phyloP scores from a whole-genome alignment of 495 filamentous ascomycete species.

The Xylaria castorea region DNA sequence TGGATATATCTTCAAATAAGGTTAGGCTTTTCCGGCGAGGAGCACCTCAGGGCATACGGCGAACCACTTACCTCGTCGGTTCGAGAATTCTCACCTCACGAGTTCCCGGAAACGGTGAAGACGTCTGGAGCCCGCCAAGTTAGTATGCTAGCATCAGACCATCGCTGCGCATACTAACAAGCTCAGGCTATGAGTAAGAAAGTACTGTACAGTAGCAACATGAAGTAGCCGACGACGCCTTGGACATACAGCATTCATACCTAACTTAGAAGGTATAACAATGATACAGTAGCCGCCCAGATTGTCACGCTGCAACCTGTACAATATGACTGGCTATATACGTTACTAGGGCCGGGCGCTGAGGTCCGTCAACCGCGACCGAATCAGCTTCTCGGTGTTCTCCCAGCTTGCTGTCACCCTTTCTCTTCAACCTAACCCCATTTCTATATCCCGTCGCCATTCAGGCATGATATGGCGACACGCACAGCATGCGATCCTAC shows the following conservation, averaged over 20 bases:
- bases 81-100: constrained; percentile 2
- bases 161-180: constrained; percentile 2
- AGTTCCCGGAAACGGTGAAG: constrained; percentile 8
- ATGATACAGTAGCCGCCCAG: constrained; percentile 4
- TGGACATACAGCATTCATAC: background rate
- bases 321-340: constrained; percentile 3
- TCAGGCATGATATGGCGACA: constrained; percentile 19
- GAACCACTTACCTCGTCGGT: background rate
- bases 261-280: constrained; percentile 14
- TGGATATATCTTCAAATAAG: background rate
- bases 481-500: background rate
- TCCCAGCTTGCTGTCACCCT: constrained; percentile 38
- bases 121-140: background rate
- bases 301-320: constrained; percentile 10
- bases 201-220: background rate
- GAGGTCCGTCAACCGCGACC: constrained; percentile 40
- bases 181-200: background rate
- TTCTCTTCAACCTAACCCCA: constrained; percentile 10
- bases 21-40: background rate
- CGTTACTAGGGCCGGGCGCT: constrained; percentile 23
- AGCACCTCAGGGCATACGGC: background rate
- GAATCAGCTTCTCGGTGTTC: constrained; percentile 38
- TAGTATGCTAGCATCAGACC: background rate
- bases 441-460: background rate
- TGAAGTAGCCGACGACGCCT: constrained; percentile 5